A percentile compares a stretch with the other conserved stretches of the same genome.
Evolutionary conservation across 129 eudicot species (phyloP).

Genomic region (Silybum marianum): DNA sequence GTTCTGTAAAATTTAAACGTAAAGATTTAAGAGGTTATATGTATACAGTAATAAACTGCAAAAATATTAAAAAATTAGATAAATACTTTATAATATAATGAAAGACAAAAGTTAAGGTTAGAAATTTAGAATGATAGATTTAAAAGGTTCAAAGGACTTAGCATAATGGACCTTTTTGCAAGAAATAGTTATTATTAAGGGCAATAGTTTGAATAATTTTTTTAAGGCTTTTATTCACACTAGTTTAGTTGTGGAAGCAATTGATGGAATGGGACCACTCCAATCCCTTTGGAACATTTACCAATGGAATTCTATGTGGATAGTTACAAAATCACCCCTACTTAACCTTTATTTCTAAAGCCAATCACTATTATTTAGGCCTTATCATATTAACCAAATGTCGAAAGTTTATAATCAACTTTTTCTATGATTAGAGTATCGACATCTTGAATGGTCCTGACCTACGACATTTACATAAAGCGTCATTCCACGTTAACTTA

Average conservation of each 20-base stretch:
- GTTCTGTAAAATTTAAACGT: no score
- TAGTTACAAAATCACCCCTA: neutral
- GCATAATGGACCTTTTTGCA: neutral
- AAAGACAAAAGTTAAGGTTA: neutral
- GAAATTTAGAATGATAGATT: neutral
- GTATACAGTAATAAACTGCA: no score
- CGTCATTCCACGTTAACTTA: neutral
- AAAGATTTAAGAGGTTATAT: no score
- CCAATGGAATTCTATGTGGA: conserved; percentile 8
- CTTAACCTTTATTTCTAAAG: neutral
- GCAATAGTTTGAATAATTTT: neutral
- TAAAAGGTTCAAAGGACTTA: neutral
- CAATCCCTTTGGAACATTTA: conserved; percentile 26
- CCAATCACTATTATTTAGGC: neutral
- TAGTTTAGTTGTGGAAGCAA: neutral
- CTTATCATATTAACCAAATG: no score
- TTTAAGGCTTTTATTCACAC: neutral
- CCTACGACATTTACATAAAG: neutral
- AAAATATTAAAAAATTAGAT: no score
- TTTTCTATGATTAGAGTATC: neutral
- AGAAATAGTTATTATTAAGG: neutral
- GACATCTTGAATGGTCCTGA: neutral
- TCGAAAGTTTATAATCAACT: neutral
- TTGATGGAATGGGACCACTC: conserved; percentile 2
- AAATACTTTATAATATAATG: no score